These are phyloP conservation scores for Cyclospora cayetanensis DNA, from an alignment of 169 alveolate genomes.

Conservation along the genomic window DNA sequence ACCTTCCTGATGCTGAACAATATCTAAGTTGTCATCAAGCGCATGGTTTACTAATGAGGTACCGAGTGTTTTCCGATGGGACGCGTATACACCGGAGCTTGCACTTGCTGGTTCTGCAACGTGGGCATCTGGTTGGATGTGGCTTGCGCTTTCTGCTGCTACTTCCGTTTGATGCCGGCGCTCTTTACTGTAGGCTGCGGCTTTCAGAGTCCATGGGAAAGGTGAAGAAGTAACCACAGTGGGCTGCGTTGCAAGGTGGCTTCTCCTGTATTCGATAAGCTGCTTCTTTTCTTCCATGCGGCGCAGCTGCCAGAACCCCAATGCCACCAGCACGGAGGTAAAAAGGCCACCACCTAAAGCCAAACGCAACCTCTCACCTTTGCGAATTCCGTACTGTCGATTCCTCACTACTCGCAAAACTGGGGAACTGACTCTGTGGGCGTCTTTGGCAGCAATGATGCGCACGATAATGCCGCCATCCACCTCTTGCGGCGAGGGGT, in stretches of 20 bases:
- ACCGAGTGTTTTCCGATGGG: no score
- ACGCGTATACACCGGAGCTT: no score
- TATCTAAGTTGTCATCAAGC: no score
- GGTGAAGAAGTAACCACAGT: slow-evolving; percentile 51
- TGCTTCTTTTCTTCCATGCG: slow-evolving; percentile 82
- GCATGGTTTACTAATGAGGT: no score
- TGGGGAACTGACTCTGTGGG: slow-evolving; percentile 81
- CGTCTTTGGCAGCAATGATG: slow-evolving; percentile 78
- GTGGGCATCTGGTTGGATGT: neutral
- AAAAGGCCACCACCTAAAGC: slow-evolving; percentile 75
- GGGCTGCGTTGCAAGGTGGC: slow-evolving; percentile 74
- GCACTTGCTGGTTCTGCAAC: neutral
- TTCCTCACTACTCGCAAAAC: slow-evolving; percentile 78
- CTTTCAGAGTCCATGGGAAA: slow-evolving; percentile 67
- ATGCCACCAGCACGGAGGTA: slow-evolving; percentile 59
- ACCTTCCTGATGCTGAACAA: slow-evolving; percentile 62
- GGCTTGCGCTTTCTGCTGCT: neutral
- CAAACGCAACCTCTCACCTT: slow-evolving; percentile 82
- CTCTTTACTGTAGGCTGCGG: neutral
- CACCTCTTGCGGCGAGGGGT: slow-evolving; percentile 82
- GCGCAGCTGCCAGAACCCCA: slow-evolving; percentile 87
- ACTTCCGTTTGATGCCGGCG: neutral
- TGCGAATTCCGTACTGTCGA: slow-evolving; percentile 87
- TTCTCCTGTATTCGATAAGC: slow-evolving; percentile 76
- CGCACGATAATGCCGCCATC: slow-evolving; percentile 85